A percentile compares a stretch with the other conserved stretches of the same genome.
Conservation (phyloP, 768 basidiomycete species). For the Boletus reticulatus region DNA sequence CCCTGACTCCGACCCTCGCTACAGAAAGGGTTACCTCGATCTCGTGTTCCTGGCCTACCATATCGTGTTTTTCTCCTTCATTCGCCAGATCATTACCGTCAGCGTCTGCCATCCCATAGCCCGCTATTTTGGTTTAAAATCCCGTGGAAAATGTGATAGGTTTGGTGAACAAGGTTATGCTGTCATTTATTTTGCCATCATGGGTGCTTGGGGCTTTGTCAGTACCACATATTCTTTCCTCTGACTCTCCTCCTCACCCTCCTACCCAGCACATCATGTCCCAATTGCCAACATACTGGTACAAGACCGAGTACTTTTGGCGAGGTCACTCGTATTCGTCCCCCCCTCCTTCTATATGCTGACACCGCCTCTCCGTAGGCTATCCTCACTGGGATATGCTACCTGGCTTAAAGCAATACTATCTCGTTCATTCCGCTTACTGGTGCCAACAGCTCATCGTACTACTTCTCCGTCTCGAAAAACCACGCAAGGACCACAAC, state of each 20-base stretch:
- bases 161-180: slow-evolving; percentile 95
- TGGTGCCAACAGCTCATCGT: slow-evolving; percentile 95
- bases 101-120: slow-evolving; percentile 68
- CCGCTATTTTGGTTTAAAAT: slow-evolving; percentile 65
- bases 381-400: slow-evolving; percentile 92
- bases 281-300: slow-evolving; percentile 83
- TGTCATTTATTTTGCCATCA: slow-evolving; percentile 69
- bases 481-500: slow-evolving; percentile 86
- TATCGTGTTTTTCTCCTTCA: slow-evolving; percentile 84
- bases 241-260: background rate
- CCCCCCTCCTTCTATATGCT: background rate
- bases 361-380: slow-evolving; percentile 38
- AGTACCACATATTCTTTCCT: slow-evolving; percentile 26
- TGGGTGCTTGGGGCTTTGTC: slow-evolving; percentile 77
- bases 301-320: slow-evolving; percentile 82
- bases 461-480: slow-evolving; percentile 81
- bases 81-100: slow-evolving; percentile 73
- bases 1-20: slow-evolving; percentile 53
- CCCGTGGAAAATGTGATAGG: slow-evolving; percentile 64
- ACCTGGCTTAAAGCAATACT: slow-evolving; percentile 84
- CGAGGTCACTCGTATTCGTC: slow-evolving; percentile 45
- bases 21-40: slow-evolving; percentile 74
- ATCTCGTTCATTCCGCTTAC: slow-evolving; percentile 89
- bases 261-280: slow-evolving; percentile 74
- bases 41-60: slow-evolving; percentile 78